These are phyloP conservation scores for Penicillium arizonense DNA, from an alignment of 495 filamentous ascomycete genomes.

Conservation along the genomic window DNA sequence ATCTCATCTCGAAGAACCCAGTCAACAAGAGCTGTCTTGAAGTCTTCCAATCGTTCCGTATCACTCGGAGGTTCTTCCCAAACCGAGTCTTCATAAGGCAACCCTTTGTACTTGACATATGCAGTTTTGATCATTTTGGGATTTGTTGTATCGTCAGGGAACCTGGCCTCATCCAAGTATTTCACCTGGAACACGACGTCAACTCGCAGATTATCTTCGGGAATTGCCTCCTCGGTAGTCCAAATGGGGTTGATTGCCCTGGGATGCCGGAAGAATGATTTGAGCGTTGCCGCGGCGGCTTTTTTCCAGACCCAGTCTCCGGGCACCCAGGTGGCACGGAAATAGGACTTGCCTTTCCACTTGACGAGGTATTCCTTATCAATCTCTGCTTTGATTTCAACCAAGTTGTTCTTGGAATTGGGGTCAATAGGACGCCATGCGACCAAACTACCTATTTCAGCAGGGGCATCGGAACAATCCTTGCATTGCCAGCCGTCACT, in stretches of 20 bases:
- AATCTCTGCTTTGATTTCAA: conserved; percentile 61
- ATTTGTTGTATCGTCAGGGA: conserved; percentile 37
- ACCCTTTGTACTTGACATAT: conserved; percentile 88
- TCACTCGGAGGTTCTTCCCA: conserved; percentile 86
- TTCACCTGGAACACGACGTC: conserved; percentile 86
- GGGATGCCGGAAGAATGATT: conserved; percentile 69
- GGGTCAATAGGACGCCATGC: conserved; percentile 77
- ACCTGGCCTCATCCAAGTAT: conserved; percentile 45
- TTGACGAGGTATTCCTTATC: conserved; percentile 89
- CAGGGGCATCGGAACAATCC: conserved; percentile 58
- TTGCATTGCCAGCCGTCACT: conserved; percentile 78
- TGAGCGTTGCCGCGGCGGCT: conserved; percentile 59
- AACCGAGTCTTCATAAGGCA: conserved; percentile 86
- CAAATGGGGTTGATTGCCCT: conserved; percentile 63
- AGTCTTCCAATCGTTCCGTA: conserved; percentile 73
- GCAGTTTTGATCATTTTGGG: conserved; percentile 51
- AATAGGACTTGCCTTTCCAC: conserved; percentile 77
- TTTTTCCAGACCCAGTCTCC: conserved; percentile 89
- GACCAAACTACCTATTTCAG: conserved; percentile 71
- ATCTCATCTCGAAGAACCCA: conserved; percentile 76
- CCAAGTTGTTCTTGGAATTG: conserved; percentile 43
- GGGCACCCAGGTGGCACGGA: conserved; percentile 77
- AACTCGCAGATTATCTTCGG: conserved; percentile 76
- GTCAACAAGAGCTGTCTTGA: conserved; percentile 77
- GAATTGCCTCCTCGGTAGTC: conserved; percentile 75